These are phyloP conservation scores for Ocimum tenuiflorum DNA, from an alignment of 257 asterid genomes.

Conservation along the genomic window DNA sequence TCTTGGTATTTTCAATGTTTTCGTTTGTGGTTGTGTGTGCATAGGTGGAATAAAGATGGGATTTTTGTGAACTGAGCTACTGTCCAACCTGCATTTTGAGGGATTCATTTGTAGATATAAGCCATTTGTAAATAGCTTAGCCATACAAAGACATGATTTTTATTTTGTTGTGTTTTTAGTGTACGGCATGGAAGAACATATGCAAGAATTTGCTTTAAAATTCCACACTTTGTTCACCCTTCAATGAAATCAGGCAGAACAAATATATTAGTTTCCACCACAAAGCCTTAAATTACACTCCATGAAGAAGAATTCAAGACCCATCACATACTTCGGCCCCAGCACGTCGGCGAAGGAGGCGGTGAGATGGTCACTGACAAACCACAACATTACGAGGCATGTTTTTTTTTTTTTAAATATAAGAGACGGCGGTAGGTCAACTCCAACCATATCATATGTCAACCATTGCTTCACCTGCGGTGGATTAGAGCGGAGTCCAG, in stretches of 20 bases:
- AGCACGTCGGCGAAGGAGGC: too few relatives aligned
- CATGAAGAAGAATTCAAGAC: too few relatives aligned
- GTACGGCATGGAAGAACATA: neutral
- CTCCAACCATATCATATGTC: too few relatives aligned
- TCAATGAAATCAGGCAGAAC: slow-evolving; percentile 1
- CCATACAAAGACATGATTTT: neutral
- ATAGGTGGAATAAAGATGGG: slow-evolving; percentile 1
- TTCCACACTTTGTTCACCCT: neutral
- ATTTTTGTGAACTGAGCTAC: slow-evolving; percentile 11
- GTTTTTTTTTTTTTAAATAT: too few relatives aligned
- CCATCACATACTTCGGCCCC: too few relatives aligned
- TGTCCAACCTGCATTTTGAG: slow-evolving; percentile 10
- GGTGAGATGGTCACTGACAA: too few relatives aligned
- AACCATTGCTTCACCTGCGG: too few relatives aligned
- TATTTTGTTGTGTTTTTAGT: neutral
- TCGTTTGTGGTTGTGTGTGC: neutral
- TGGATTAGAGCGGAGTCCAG: too few relatives aligned
- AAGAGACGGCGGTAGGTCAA: too few relatives aligned
- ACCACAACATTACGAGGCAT: too few relatives aligned
- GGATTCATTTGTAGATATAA: slow-evolving; percentile 10
- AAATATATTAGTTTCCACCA: slow-evolving; percentile 11
- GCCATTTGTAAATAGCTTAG: slow-evolving; percentile 7
- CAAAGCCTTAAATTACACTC: slow-evolving; percentile 12
- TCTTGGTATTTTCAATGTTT: neutral
- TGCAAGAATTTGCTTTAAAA: neutral